Base-by-base conservation (phyloP, 495 filamentous ascomycete species). In the Talaromyces borbonicus region DNA sequence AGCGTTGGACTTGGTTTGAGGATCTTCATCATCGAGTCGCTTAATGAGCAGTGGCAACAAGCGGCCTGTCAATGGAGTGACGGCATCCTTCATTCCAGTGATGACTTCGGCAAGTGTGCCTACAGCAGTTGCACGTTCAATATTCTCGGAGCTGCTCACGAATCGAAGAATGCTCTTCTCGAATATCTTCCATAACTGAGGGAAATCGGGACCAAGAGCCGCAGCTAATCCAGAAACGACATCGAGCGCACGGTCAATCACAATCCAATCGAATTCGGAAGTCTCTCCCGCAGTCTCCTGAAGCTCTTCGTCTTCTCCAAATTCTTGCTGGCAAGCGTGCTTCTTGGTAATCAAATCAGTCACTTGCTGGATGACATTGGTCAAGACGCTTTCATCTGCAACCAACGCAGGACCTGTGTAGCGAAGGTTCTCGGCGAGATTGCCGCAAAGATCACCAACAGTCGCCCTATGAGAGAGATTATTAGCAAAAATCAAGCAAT, bases 181-280 rank as follows among this genome's bases (percentile, higher is more conserved):
- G 54, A 95, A 94, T 27, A 90, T 73, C 69, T 90, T 92, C 87
- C 87, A 97, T 45, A 95, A 69, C 65, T 95, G 80, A 36, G 71
- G 68, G 57, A 95, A 97, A 52, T 80, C 80, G 14, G 74, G 63
- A 18, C 93, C 93, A 11, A 97, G 79, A 22, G 85, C 90, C 27
- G 75, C 76, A 14, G 90, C 80, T 23, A 98, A 73, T 23, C 84
- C 85, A 30, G 86, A 84, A 24, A 95, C 71, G 27, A 90, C 85
- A 50, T 98, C 92, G 49, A 97, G 74, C 11, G 86, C 88, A 14
- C 87, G 95, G 65, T 98, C 92, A 40, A 98, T 84, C 35, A 93
- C 80, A 20, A 94, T 77, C 92, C 92, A 97, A 67, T 97, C 92
- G 58, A 90, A 96, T 70, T 98, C 92, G 14, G 92, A 90, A 14